These are phyloP conservation scores for Hymenoscyphus albidus DNA, from an alignment of 2,329 filamentous ascomycete genomes.

Conservation along the genomic window DNA sequence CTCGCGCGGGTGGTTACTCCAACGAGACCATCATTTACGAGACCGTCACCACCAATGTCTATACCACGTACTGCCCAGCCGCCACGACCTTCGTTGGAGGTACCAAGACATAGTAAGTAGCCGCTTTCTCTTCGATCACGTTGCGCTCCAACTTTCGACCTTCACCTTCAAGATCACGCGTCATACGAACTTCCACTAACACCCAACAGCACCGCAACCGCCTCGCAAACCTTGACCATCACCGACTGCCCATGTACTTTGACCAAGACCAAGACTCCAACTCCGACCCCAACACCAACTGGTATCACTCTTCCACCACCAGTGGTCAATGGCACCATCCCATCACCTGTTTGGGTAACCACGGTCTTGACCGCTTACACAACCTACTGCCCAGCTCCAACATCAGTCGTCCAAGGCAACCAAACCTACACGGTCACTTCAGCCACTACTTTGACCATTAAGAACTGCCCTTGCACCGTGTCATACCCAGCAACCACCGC, in stretches of 20 bases:
- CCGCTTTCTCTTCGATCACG: constrained; percentile 6
- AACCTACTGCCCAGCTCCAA: constrained; percentile 20
- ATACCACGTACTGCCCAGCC: constrained; percentile 48
- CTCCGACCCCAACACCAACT: constrained; percentile 1
- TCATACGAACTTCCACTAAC: constrained; percentile 32
- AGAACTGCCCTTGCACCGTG: constrained; percentile 17
- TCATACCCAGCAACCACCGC: constrained; percentile 15
- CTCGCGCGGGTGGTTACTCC: constrained; percentile 9
- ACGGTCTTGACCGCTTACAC: constrained; percentile 12
- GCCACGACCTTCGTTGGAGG: constrained; percentile 43
- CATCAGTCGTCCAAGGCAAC: constrained; percentile 21
- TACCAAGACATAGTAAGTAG: constrained; percentile 45
- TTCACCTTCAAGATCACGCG: constrained; percentile 5
- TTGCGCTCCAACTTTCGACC: constrained; percentile 9
- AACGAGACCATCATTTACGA: constrained; percentile 39
- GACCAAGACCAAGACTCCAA: constrained; percentile 11
- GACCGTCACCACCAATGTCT: constrained; percentile 36
- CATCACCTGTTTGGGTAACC: constrained; percentile 8
- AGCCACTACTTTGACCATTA: constrained; percentile 15
- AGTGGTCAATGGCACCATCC: background rate
- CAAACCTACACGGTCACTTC: constrained; percentile 14
- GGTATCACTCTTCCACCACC: constrained; percentile 1
- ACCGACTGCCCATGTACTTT: constrained; percentile 40
- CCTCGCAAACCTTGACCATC: constrained; percentile 48
- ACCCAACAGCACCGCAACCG: constrained; percentile 52